Evolutionary conservation across 345 rosid genomes (phyloP), one percentile per base, ranked within the genome.

Genomic region (Eutrema japonicum): DNA sequence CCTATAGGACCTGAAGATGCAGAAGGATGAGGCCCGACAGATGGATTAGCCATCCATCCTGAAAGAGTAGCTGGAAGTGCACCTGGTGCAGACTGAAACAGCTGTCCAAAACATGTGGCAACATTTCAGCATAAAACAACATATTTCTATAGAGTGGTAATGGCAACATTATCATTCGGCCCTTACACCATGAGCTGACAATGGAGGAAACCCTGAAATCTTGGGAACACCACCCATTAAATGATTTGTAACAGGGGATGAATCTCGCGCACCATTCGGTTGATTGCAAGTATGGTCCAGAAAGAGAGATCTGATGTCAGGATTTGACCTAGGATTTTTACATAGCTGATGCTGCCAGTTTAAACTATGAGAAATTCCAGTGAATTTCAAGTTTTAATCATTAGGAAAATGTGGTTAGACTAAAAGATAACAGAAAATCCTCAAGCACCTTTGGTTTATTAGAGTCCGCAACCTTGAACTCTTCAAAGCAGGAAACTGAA

Each of bases 301-400:
- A 81, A 91, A 91, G 52, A 87, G 84, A 54, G 95, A 87, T 83
- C 87, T 91, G 68, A 83, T 83, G 80, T 91, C 97, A 42, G 97
- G 97, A 78, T 83, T 87, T 46, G 83, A 60, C 89, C 93, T 91
- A 14, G 93, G 91, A 69, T 83, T 89, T 83, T 87, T 87, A 80
- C 95, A 89, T 66, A 87, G 87, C 77, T 87, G 92, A 79, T 89
- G 95, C 83, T 91, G 97, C 95, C 95, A 89, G 82, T 91, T 89
- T 68, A 91, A 84, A 79, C 97, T 89, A 86, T 80, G 72, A 37
- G 55, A 36, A 29, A 73, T 36, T 16, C n/a, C 9, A 10, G 56
- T 30, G 71, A 76, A 66, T 48, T 55, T 68, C 47, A 83, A 48
- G 7, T 64, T 11, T 22, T 53, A 59, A 32, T 48, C 40, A 29